These are phyloP conservation scores for Ophioceras dolichostomum DNA, from an alignment of 2,329 filamentous ascomycete species.

Conservation along the genomic window DNA sequence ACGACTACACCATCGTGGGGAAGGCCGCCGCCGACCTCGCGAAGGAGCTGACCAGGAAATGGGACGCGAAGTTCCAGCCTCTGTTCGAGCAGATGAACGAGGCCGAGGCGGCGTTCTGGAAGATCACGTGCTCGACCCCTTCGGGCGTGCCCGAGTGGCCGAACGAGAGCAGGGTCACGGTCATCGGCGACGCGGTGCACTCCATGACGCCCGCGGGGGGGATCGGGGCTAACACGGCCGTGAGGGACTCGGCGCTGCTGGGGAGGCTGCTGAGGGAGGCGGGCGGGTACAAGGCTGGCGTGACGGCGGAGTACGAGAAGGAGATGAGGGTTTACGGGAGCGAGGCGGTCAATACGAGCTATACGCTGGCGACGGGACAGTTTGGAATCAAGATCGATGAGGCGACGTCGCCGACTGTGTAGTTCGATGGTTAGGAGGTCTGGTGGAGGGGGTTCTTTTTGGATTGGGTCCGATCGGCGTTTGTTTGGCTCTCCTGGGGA, in stretches of 20 bases:
- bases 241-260: conserved; percentile 40
- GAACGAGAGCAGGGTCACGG: conserved; percentile 43
- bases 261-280: no score
- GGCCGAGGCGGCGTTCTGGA: conserved; percentile 50
- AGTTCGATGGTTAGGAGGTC: no score
- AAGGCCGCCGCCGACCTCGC: conserved; percentile 43
- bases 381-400: conserved; percentile 32
- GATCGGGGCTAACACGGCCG: conserved; percentile 44
- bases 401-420: conserved; percentile 10
- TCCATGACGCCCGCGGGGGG: conserved; percentile 46
- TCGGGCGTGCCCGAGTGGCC: conserved; percentile 47
- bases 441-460: no score
- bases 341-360: conserved; percentile 42
- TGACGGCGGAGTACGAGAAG: conserved; percentile 45
- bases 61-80: conserved; percentile 42
- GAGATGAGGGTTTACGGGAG: conserved; percentile 49
- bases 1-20: conserved; percentile 47
- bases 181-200: conserved; percentile 46
- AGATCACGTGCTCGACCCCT: conserved; percentile 51
- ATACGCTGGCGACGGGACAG: conserved; percentile 34
- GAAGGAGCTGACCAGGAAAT: conserved; percentile 37
- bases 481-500: no score
- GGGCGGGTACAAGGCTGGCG: conserved; percentile 38
- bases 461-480: no score
- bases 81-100: conserved; percentile 47